phyloP scores from a whole-genome alignment of 2,329 filamentous ascomycete species.

The Penicillium nordicum region DNA sequence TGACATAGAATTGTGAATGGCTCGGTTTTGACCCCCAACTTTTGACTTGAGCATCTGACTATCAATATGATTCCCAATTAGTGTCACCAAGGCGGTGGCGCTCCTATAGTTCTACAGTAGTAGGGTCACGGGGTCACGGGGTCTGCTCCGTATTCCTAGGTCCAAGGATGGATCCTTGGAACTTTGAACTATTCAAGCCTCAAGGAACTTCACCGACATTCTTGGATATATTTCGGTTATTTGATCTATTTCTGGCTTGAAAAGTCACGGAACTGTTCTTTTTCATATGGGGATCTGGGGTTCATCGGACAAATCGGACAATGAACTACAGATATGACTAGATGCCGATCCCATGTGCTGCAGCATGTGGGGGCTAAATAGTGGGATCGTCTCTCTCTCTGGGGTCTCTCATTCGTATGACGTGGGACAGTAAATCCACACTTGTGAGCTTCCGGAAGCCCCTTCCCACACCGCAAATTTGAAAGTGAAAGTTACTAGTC shows the following conservation, averaged over 20 bases:
- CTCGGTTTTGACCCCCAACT: background rate
- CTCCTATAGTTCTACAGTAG: background rate
- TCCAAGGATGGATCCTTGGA: background rate
- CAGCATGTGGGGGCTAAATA: background rate
- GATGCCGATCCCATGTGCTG: background rate
- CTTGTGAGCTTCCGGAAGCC: background rate
- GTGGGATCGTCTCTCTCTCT: background rate
- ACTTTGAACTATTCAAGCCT: background rate
- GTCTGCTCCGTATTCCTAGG: background rate
- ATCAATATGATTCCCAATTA: background rate
- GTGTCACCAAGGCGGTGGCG: conserved; percentile 2
- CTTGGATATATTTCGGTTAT: background rate
- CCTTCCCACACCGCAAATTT: conserved; percentile 1
- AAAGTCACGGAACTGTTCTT: background rate
- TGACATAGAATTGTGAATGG: conserved; percentile 2
- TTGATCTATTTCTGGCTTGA: background rate
- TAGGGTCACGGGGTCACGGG: conserved; percentile 3
- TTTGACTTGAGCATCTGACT: conserved; percentile 2
- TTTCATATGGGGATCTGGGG: background rate
- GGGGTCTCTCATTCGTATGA: background rate
- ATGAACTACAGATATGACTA: background rate
- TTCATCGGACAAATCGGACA: background rate
- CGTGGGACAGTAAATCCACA: background rate
- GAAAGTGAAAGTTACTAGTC: background rate
- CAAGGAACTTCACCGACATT: background rate